Evolutionary conservation across 2,329 filamentous ascomycete genomes (phyloP).

Genomic region (Talaromyces sp.): DNA sequence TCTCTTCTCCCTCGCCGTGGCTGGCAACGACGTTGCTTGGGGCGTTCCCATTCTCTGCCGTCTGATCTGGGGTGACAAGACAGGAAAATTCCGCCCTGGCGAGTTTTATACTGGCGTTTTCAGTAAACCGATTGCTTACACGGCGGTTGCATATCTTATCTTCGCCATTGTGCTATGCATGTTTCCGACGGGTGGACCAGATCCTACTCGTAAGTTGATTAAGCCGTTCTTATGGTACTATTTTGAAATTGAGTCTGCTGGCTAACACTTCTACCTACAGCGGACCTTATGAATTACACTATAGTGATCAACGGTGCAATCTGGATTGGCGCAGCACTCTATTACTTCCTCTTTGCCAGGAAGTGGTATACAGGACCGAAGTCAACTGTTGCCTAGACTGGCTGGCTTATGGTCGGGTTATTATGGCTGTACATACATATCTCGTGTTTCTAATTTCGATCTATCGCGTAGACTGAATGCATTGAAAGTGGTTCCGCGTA

Average conservation of each 20-base stretch:
- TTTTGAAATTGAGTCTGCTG: background rate
- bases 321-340: constrained; percentile 57
- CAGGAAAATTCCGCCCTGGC: constrained; percentile 57
- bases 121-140: constrained; percentile 54
- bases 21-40: constrained; percentile 63
- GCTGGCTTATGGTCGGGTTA: too few relatives aligned
- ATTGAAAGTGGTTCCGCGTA: too few relatives aligned
- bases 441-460: background rate
- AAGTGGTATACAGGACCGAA: constrained; percentile 63
- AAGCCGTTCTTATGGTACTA: constrained; percentile 11
- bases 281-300: constrained; percentile 61
- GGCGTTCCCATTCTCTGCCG: constrained; percentile 59
- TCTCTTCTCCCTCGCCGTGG: constrained; percentile 60
- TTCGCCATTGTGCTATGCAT: constrained; percentile 56
- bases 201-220: constrained; percentile 45
- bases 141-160: constrained; percentile 45
- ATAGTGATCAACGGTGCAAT: constrained; percentile 61
- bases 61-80: constrained; percentile 54
- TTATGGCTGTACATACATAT: background rate
- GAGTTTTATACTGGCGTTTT: constrained; percentile 58
- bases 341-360: constrained; percentile 57
- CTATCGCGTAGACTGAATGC: background rate
- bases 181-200: constrained; percentile 58
- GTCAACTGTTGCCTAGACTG: constrained; percentile 49
- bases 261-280: constrained; percentile 25